Base-by-base conservation (phyloP, 2,329 filamentous ascomycete species). In the Pestalotiopsis sp. region DNA sequence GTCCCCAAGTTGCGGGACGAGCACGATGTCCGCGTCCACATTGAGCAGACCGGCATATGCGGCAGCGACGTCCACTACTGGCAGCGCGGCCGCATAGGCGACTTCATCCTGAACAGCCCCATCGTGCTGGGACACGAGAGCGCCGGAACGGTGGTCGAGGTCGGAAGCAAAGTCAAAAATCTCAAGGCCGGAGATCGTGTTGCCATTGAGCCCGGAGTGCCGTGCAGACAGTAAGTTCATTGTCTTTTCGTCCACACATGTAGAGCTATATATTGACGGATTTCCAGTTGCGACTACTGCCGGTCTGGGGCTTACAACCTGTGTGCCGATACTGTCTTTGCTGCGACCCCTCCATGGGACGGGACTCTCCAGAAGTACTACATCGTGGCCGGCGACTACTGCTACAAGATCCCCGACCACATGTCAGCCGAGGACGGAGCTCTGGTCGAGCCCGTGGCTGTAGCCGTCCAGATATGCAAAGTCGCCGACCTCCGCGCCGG, bases 361-460 rank as follows among this genome's bases (percentile, higher is more conserved):
- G 85, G 85, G 1, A 86, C 84, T 0, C 75, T 88, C 12, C 76
- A 79, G 3, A 86, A 83, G 69, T 87, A 84, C 74, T 87, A 84
- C 73, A 79, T 78, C 45, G 79, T 81, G 0, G 80, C 83, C 0
- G 78, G 80, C 0, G 84, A 86, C 72, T 87, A 80, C 69, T 82
- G 82, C 69, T 86, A 86, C 69, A 78, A 77, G 1, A 74, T 88
- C 2, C 83, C 84, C 0, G 75, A 77, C 0, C 76, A 82, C 61
- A 78, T 88, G 66, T 77, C 77, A 1, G 74, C 86, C 52, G 84
- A 88, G 69, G 83, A 87, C 31, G 86, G 83, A 1, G 86, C 86
- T 0, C 74, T 88, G 9, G 81, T 87, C 1, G 86, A 89, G 73
- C 87, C 86, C 0, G 76, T 87, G 0, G 82, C 85, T 0, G 85